Conservation (phyloP, 805 yeast species). For the Suhomyces faveliae region DNA sequence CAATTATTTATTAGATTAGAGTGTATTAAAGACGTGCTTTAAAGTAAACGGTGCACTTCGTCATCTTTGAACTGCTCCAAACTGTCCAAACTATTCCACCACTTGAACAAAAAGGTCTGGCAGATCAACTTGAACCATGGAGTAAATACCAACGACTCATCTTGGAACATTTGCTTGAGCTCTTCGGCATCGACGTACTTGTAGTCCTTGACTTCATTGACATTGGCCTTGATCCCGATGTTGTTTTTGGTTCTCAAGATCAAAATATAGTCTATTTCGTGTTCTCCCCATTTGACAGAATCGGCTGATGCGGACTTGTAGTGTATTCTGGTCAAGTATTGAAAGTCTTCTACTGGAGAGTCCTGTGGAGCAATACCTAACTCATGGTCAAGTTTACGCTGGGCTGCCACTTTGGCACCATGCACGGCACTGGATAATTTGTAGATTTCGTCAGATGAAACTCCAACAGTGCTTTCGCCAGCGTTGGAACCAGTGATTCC, state of each 20-base stretch:
- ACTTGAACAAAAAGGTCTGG: conserved; percentile 80
- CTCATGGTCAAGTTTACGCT: conserved; percentile 89
- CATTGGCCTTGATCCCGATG: conserved; percentile 61
- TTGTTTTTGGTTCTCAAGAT: conserved; percentile 59
- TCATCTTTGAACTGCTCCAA: conserved; percentile 50
- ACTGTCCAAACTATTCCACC: conserved; percentile 84
- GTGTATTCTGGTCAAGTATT: conserved; percentile 89
- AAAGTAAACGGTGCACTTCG: conserved; percentile 51
- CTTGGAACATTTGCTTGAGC: conserved; percentile 73
- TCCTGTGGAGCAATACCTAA: conserved; percentile 72
- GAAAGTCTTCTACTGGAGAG: conserved; percentile 64
- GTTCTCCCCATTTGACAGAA: conserved; percentile 89
- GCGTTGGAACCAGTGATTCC: conserved; percentile 40
- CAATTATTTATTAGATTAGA: too few relatives aligned
- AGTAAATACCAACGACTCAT: conserved; percentile 69
- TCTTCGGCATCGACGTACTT: conserved; percentile 70
- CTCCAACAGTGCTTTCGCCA: conserved; percentile 7
- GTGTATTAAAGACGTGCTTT: too few relatives aligned
- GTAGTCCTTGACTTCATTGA: conserved; percentile 73
- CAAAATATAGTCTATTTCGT: conserved; percentile 92
- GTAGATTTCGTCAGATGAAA: conserved; percentile 17
- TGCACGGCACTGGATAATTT: conserved; percentile 56
- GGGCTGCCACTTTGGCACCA: conserved; percentile 88
- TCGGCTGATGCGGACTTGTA: conserved; percentile 81
- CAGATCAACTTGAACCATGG: conserved; percentile 99